Conservation (phyloP, 805 yeast species). For the Yamadazyma kitorensis region DNA sequence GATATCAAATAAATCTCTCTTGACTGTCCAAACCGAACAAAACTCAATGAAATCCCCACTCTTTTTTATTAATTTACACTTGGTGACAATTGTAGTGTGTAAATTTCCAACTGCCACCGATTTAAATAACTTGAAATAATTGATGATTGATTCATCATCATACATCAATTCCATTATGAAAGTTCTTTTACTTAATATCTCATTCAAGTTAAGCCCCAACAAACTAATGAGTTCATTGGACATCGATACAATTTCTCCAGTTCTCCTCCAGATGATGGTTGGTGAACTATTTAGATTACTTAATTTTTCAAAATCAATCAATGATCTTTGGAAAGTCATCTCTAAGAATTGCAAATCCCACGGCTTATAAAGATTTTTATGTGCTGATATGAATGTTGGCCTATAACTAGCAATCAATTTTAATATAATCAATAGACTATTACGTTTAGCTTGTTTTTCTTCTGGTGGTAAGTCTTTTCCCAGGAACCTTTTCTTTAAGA, state of each 20-base stretch:
- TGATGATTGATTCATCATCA: constrained; percentile 70
- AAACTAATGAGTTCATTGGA: constrained; percentile 71
- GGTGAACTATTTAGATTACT: constrained; percentile 64
- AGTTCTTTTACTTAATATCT: constrained; percentile 54
- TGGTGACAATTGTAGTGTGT: constrained; percentile 50
- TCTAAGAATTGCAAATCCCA: constrained; percentile 59
- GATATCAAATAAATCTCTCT: constrained; percentile 77
- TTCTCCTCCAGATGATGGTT: constrained; percentile 80
- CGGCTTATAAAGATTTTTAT: constrained; percentile 63
- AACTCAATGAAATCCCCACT: constrained; percentile 48
- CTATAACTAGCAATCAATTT: constrained; percentile 64
- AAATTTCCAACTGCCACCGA: constrained; percentile 68
- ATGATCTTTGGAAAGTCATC: constrained; percentile 43
- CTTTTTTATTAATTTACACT: constrained; percentile 43
- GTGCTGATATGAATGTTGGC: constrained; percentile 75
- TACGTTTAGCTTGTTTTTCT: constrained; percentile 29
- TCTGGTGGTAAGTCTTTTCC: constrained; percentile 42
- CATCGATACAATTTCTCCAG: constrained; percentile 80
- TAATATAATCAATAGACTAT: constrained; percentile 41
- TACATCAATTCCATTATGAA: constrained; percentile 77
- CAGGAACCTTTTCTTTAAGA: constrained; percentile 52
- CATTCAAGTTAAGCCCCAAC: constrained; percentile 60
- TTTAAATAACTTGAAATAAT: constrained; percentile 70
- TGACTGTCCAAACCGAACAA: constrained; percentile 82
- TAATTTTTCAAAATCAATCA: constrained; percentile 44